Conservation (phyloP, 306 rosid genomes). For the Cicer cuneatum region DNA sequence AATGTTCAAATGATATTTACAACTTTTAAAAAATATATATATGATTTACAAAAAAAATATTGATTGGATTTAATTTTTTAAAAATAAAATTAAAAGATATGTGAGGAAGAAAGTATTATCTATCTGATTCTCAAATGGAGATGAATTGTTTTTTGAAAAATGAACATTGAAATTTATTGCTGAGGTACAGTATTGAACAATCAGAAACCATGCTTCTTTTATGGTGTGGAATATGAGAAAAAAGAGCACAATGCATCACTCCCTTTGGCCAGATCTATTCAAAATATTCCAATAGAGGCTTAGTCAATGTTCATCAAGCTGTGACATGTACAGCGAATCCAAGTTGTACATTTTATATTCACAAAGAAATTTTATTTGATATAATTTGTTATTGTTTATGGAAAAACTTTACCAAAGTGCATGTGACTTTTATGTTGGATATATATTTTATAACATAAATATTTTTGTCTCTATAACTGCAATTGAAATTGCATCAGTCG, state of each 20-base stretch:
- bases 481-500: background rate
- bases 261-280: slow-evolving; percentile 10
- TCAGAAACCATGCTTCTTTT: background rate
- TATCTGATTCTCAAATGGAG: background rate
- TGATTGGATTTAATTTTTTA: background rate
- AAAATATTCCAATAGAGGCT: slow-evolving; percentile 1
- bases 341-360: background rate
- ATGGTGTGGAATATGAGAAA: slow-evolving; percentile 8
- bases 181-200: background rate
- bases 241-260: background rate
- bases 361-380: background rate
- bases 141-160: background rate
- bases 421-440: background rate
- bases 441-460: no score
- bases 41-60: background rate
- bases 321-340: slow-evolving; percentile 23
- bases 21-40: background rate
- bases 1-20: background rate
- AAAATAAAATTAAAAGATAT: background rate
- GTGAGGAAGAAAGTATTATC: background rate
- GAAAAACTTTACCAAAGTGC: slow-evolving; percentile 5
- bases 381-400: background rate
- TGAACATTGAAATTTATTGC: background rate
- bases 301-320: slow-evolving; percentile 29
- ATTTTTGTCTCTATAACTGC: background rate